Evolutionary conservation across 345 rosid species (phyloP), one percentile per base, ranked within the genome.

Genomic region (Clarkia xantiana): DNA sequence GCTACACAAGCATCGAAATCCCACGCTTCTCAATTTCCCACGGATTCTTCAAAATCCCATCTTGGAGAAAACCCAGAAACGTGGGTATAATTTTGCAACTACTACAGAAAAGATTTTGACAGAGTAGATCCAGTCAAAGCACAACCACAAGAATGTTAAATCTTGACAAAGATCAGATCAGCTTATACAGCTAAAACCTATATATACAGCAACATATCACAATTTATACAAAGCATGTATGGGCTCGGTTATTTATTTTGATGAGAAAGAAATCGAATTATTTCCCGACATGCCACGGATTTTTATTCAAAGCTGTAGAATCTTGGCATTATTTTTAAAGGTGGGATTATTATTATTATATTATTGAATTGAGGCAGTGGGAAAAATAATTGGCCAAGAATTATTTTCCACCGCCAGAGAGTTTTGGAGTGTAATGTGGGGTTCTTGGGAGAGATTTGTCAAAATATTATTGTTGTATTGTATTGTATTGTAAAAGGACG

Each of bases 211-310:
- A 29, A 29, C 6, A 29, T 29, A 64, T 45, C 63, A 51, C 47
- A 64, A 19, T 57, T n/a, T 42, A 40, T 57, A 44, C 42, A 20
- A 53, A n/a, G 36, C 2, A 38, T 38, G 34, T 14, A 54, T 52
- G 40, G 42, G 34, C 42, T 61, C 40, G 19, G 4, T 29, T 38
- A 19, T 10, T 40, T 14, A 46, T 38, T 15, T 19, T 57, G 11
- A 56, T 54, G 46, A 57, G 45, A 36, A 44, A 40, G 15, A 64
- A 43, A 54, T 47, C 49, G 45, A 67, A 62, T 62, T 60, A 54
- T 44, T 63, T 44, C 62, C 75, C 79, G 79, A 73, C 79, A 71
- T 57, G 65, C 41, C 66, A 60, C 56, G 63, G 61, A 59, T 63
- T 60, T 67, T 52, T 61, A 48, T 67, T 66, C 56, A 63, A 58